These are phyloP conservation scores for Volvox africanus DNA, from an alignment of 139 green algal species.

Conservation along the genomic window DNA sequence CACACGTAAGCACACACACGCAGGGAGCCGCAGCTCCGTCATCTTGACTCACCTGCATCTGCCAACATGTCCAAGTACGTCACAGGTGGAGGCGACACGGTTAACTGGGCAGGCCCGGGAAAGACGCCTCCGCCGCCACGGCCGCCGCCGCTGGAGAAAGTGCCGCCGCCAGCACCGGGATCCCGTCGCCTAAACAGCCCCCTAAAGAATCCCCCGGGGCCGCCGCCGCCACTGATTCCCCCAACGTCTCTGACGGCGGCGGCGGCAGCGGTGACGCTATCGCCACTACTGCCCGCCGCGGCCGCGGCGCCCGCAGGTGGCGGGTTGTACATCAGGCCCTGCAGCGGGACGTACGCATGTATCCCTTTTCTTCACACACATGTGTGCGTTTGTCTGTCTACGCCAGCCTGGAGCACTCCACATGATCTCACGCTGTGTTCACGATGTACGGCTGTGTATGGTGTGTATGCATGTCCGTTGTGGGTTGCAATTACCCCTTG, in stretches of 20 bases:
- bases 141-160: background rate
- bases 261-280: background rate
- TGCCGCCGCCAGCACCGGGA: background rate
- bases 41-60: slow-evolving; percentile 23
- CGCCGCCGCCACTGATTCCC: background rate
- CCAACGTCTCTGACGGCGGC: background rate
- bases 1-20: no score
- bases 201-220: background rate
- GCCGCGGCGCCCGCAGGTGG: background rate
- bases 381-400: background rate
- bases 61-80: slow-evolving; percentile 1
- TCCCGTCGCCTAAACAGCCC: slow-evolving; percentile 4
- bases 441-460: background rate
- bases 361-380: no score
- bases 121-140: background rate
- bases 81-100: background rate
- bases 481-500: background rate
- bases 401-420: background rate
- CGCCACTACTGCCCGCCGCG: background rate
- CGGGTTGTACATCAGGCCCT: slow-evolving; percentile 25
- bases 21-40: no score
- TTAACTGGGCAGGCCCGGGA: background rate
- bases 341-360: no score
- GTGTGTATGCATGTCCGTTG: background rate
- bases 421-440: no score